These are phyloP conservation scores for Tanacetum coccineum DNA, from an alignment of 129 eudicot species.

Conservation along the genomic window DNA sequence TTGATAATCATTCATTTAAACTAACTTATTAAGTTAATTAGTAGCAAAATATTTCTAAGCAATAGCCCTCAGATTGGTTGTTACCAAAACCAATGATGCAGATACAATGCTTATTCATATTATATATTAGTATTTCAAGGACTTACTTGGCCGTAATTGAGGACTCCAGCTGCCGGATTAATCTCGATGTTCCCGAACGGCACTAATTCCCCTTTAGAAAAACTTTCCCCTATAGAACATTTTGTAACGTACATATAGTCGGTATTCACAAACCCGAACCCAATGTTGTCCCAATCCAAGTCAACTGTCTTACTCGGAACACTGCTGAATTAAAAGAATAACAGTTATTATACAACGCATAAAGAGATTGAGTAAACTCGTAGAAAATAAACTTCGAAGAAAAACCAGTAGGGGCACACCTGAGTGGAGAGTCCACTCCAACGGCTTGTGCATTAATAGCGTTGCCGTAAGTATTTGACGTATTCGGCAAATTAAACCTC, in stretches of 20 bases:
- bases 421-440: slow-evolving; percentile 47
- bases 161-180: slow-evolving; percentile 78
- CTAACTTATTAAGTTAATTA: no score
- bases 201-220: slow-evolving; percentile 62
- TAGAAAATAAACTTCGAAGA: not conserved
- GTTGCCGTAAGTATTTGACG: slow-evolving; percentile 10
- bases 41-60: no score
- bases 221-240: slow-evolving; percentile 58
- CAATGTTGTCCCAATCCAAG: slow-evolving; percentile 81
- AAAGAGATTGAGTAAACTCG: not conserved
- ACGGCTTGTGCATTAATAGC: slow-evolving; percentile 25
- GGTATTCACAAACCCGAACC: slow-evolving; percentile 63
- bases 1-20: no score
- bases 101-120: slow-evolving; percentile 5
- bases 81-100: not conserved
- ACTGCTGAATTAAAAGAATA: slow-evolving; percentile 24
- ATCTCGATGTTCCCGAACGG: slow-evolving; percentile 81
- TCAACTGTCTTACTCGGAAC: slow-evolving; percentile 44
- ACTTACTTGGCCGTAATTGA: slow-evolving; percentile 89
- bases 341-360: slow-evolving; percentile 14
- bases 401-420: slow-evolving; percentile 23
- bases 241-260: slow-evolving; percentile 78
- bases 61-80: no score
- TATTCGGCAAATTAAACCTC: slow-evolving; percentile 25
- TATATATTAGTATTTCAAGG: slow-evolving; percentile 17